Percentiles rank a stretch among this genome's conserved stretches.
These are phyloP conservation scores for Eucalyptus dawsonii DNA, from an alignment of 345 rosid genomes.

Conservation along the genomic window DNA sequence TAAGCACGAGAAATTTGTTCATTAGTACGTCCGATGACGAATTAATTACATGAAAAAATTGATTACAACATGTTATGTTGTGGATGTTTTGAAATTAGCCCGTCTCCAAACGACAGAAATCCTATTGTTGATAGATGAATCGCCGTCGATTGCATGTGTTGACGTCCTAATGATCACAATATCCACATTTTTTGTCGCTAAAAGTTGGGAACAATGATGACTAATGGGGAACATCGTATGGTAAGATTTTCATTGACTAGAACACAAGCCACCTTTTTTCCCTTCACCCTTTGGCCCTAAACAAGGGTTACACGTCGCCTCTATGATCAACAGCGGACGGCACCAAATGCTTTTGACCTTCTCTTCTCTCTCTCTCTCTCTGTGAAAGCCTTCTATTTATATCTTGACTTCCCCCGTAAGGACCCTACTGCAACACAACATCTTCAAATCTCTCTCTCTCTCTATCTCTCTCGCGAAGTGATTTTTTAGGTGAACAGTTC, in stretches of 20 bases:
- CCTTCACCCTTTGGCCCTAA: not conserved
- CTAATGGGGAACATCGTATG: not conserved
- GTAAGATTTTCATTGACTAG: not conserved
- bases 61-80: rapidly evolving
- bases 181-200: not conserved
- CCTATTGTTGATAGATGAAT: not conserved
- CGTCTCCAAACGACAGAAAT: not conserved
- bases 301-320: slow-evolving; percentile 42
- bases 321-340: slow-evolving; percentile 43
- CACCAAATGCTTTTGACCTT: slow-evolving; percentile 69
- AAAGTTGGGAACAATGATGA: not conserved
- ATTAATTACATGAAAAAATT: not conserved
- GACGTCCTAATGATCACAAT: not conserved
- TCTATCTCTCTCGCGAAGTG: slow-evolving; percentile 4
- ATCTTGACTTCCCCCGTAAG: slow-evolving; percentile 15
- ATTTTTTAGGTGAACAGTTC: not conserved
- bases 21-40: not conserved
- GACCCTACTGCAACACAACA: slow-evolving; percentile 4
- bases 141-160: not conserved
- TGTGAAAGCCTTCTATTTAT: slow-evolving; percentile 11
- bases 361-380: not conserved
- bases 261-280: not conserved
- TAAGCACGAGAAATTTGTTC: not conserved
- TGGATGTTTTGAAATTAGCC: not conserved
- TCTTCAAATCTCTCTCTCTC: not conserved